Base-by-base conservation (phyloP, 306 rosid genomes). In the Vigna trinervia region DNA sequence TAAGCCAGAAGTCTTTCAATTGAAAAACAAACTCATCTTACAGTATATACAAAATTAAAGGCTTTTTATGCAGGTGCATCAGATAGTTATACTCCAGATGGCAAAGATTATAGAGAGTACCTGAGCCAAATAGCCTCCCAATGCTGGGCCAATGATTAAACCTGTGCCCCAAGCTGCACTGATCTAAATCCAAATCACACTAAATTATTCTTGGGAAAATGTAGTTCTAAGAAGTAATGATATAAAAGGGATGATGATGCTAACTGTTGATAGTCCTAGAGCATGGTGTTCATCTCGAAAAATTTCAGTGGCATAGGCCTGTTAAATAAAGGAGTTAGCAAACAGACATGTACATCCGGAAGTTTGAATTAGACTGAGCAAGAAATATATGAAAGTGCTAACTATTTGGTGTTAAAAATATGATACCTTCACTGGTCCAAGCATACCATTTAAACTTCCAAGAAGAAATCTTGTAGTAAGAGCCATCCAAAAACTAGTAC, bases 401-500 rank as follows among this genome's bases (percentile, higher is more conserved):
- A 68, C 32, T 51, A 46, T 22, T 65, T 57, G 22, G 46, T 54
- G 36, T 11, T 36, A 48, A 38, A 26, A 70, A 8, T 30, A 11
- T 32, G 38, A 32, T 82, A 94, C 98, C 98, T 90, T 94, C 34
- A 92, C 88, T 19, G 97, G 93, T 80, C 96, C 98, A 78, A 94
- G 86, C 57, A 87, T 45, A 59, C 98, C 98, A 81, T 91, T 88
- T 68, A 92, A 86, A 81, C 84, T 36, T 73, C 98, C 98, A 32
- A 92, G 93, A 86, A 92, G 89, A 88, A 95, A 92, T 75, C 98
- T 86, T 13, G 86, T 81, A 7, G 23, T 14, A 57, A 95, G 0
- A 50, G 97, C 98, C 97, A 95, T 92, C 97, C 98, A 95, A 82
- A 81, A 89, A 69, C 83, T 92, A 22, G 90, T 79, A 87, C 98